Evolutionary conservation across 2,329 filamentous ascomycete genomes (phyloP).

Genomic region (Colletotrichum sp.): DNA sequence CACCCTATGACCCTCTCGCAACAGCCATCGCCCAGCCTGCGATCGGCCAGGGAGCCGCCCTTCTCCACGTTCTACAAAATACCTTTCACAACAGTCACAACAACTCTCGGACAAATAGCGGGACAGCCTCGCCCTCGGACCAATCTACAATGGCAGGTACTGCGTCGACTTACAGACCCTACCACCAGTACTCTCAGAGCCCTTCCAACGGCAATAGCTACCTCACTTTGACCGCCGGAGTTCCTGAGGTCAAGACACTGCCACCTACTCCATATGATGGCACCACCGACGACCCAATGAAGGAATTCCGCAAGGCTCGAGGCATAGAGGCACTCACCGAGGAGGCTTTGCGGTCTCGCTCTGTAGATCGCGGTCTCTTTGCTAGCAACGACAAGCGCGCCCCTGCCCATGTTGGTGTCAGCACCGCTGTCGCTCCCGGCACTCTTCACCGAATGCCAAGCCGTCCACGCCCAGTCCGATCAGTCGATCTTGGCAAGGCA

Average conservation of each 20-base stretch:
- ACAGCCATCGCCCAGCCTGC: conserved; percentile 29
- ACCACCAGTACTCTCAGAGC: conserved; percentile 47
- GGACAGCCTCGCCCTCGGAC: conserved; percentile 14
- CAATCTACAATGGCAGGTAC: conserved; percentile 12
- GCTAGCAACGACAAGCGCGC: conserved; percentile 67
- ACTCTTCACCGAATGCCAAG: conserved; percentile 48
- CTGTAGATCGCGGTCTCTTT: conserved; percentile 67
- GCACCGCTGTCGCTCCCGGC: conserved; percentile 65
- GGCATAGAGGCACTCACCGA: conserved; percentile 44
- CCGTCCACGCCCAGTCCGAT: conserved; percentile 49
- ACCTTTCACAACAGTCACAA: not conserved
- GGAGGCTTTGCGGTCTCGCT: conserved; percentile 60
- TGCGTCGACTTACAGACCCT: conserved; percentile 25
- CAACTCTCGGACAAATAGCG: conserved; percentile 5
- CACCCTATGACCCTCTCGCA: conserved; percentile 45
- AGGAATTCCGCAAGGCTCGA: conserved; percentile 45
- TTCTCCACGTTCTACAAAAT: not conserved
- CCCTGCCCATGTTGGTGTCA: conserved; percentile 67
- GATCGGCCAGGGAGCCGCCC: not conserved
- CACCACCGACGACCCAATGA: conserved; percentile 44
- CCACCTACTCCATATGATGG: conserved; percentile 43
- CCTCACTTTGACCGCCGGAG: conserved; percentile 41
- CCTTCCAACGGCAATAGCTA: conserved; percentile 50
- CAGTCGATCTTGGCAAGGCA: conserved; percentile 41
- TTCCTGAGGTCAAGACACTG: conserved; percentile 20